These are phyloP conservation scores for Starmerella ratchasimensis DNA, from an alignment of 805 yeast genomes.

Conservation along the genomic window DNA sequence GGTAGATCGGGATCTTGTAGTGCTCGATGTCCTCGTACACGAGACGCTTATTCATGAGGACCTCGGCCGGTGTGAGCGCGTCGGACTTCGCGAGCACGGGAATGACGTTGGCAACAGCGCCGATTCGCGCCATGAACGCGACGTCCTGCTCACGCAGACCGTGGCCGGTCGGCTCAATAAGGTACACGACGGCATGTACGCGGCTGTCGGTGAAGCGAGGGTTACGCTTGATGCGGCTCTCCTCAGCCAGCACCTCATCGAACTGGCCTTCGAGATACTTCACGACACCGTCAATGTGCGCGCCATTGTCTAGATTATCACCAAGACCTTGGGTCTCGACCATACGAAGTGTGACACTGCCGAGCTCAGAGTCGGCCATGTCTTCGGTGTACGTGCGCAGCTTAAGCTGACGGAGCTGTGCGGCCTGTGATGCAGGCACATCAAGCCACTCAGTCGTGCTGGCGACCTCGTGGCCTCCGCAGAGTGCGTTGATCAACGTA, in stretches of 20 bases:
- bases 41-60: conserved; percentile 56
- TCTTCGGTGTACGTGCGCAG: conserved; percentile 22
- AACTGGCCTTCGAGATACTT: conserved; percentile 56
- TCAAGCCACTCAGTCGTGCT: conserved; percentile 21
- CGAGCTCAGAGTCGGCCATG: conserved; percentile 18
- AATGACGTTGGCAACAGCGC: conserved; percentile 67
- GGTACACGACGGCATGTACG: conserved; percentile 66
- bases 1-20: conserved; percentile 57
- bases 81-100: conserved; percentile 83
- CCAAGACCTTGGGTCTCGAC: conserved; percentile 70
- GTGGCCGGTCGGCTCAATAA: conserved; percentile 49
- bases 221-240: conserved; percentile 58
- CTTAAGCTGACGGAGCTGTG: conserved; percentile 21
- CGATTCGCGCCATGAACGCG: conserved; percentile 61
- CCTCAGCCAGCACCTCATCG: conserved; percentile 60
- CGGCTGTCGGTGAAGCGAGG: conserved; percentile 58
- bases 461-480: conserved; percentile 63
- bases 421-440: conserved; percentile 21
- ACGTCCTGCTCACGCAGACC: conserved; percentile 58
- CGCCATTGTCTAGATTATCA: conserved; percentile 53
- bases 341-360: conserved; percentile 34
- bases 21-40: conserved; percentile 62
- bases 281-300: conserved; percentile 37
- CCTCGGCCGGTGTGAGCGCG: conserved; percentile 65
- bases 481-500: conserved; percentile 80